These are phyloP conservation scores for Cymodocea nodosa DNA, from an alignment of 116 monocot species.

Conservation along the genomic window DNA sequence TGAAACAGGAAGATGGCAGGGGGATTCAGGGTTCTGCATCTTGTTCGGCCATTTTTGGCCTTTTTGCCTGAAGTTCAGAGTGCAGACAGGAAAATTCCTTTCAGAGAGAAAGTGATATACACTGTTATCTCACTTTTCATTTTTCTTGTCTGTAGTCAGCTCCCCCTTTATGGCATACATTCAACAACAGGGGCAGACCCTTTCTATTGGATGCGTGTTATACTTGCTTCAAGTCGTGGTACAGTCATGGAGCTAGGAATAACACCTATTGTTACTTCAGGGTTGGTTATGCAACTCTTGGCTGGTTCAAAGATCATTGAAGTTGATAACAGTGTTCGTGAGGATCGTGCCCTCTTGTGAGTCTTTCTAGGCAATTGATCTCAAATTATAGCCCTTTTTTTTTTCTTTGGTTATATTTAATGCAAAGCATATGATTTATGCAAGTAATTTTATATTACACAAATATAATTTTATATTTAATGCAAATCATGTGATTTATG, in stretches of 20 bases:
- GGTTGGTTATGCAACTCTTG: slow-evolving; percentile 35
- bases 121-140: slow-evolving; percentile 43
- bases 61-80: slow-evolving; percentile 40
- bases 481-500: too few relatives aligned
- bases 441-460: too few relatives aligned
- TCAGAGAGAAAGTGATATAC: slow-evolving; percentile 39
- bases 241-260: slow-evolving; percentile 49
- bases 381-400: background rate
- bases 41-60: slow-evolving; percentile 38
- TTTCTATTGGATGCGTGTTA: slow-evolving; percentile 47
- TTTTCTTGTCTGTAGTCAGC: slow-evolving; percentile 47
- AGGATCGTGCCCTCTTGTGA: slow-evolving; percentile 50
- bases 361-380: background rate
- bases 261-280: slow-evolving; percentile 39
- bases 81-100: slow-evolving; percentile 34
- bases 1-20: slow-evolving; percentile 9
- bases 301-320: slow-evolving; percentile 25
- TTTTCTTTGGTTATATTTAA: too few relatives aligned
- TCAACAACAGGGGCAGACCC: slow-evolving; percentile 52
- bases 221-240: slow-evolving; percentile 47
- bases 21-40: slow-evolving; percentile 39
- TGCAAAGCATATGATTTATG: too few relatives aligned
- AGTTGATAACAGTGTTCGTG: slow-evolving; percentile 41
- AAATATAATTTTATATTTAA: too few relatives aligned
- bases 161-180: slow-evolving; percentile 54